Evolutionary conservation across 2,329 filamentous ascomycete genomes (phyloP).

Genomic region (Trichoderma sp.): DNA sequence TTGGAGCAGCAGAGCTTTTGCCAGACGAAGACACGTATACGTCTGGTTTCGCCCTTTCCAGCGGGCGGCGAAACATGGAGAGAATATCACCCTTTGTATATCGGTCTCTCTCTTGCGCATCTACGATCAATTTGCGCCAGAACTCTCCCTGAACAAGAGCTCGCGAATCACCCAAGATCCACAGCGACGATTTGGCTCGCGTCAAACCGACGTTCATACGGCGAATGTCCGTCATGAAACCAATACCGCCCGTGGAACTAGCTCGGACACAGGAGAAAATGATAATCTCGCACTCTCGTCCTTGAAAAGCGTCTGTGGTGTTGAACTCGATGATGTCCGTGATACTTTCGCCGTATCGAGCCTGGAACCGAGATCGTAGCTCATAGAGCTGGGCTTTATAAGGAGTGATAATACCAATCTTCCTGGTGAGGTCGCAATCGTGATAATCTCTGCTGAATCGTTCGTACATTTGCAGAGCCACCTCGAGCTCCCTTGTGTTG

Average conservation of each 20-base stretch:
- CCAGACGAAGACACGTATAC: conserved; percentile 28
- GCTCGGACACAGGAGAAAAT: conserved; percentile 99
- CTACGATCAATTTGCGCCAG: conserved; percentile 84
- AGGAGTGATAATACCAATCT: conserved; percentile 95
- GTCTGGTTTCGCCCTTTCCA: conserved; percentile 42
- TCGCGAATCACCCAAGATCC: conserved; percentile 91
- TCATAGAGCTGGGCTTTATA: conserved; percentile 92
- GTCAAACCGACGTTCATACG: conserved; percentile 99
- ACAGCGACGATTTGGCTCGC: conserved; percentile 92
- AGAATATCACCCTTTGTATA: conserved; percentile 72
- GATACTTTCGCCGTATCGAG: conserved; percentile 74
- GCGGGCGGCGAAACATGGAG: conserved; percentile 52
- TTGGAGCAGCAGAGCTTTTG: not conserved
- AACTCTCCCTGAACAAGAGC: conserved; percentile 86
- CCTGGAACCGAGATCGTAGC: conserved; percentile 74
- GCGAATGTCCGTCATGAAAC: conserved; percentile 96
- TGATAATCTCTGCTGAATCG: conserved; percentile 75
- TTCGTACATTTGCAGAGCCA: conserved; percentile 83
- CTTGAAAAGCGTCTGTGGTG: conserved; percentile 97
- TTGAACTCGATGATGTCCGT: conserved; percentile 90
- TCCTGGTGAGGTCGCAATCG: conserved; percentile 71
- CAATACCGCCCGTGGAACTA: conserved; percentile 88
- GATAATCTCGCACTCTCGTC: conserved; percentile 94
- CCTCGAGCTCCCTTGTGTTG: conserved; percentile 83
- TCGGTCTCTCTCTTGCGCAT: conserved; percentile 72